Evolutionary conservation across 257 asterid genomes (phyloP).

Genomic region (Cordia subcordata): DNA sequence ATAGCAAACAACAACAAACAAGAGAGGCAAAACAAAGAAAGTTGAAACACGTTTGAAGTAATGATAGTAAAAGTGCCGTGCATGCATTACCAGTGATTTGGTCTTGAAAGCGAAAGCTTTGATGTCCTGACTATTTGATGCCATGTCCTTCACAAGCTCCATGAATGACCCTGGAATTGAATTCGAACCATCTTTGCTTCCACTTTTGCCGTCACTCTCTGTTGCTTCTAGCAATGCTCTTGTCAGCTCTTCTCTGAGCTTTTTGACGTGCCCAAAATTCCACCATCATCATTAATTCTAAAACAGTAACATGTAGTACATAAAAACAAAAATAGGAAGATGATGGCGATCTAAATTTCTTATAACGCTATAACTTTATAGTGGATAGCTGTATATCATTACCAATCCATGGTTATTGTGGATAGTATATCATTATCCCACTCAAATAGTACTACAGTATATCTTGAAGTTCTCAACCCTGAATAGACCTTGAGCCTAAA

Average conservation of each 20-base stretch:
- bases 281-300: constrained; percentile 11
- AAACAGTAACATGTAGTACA: background rate
- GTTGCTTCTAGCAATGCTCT: constrained; percentile 66
- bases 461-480: no score
- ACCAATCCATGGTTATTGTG: no score
- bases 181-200: constrained; percentile 23
- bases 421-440: no score
- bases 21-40: no score
- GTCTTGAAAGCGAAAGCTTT: constrained; percentile 73
- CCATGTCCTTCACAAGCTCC: constrained; percentile 73
- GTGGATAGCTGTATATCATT: no score
- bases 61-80: constrained; percentile 6
- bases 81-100: constrained; percentile 56
- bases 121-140: constrained; percentile 61
- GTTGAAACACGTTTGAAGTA: no score
- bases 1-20: no score
- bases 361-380: no score
- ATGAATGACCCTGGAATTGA: constrained; percentile 46
- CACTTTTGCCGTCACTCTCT: constrained; percentile 26
- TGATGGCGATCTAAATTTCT: no score
- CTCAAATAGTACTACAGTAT: no score
- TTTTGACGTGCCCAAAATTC: constrained; percentile 26
- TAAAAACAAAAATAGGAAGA: constrained; percentile 10
- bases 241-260: constrained; percentile 93
- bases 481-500: no score